A percentile compares a stretch with the other conserved stretches of the same genome.
Conservation (phyloP, 2,329 filamentous ascomycete species). For the Elsinoe ampelina region DNA sequence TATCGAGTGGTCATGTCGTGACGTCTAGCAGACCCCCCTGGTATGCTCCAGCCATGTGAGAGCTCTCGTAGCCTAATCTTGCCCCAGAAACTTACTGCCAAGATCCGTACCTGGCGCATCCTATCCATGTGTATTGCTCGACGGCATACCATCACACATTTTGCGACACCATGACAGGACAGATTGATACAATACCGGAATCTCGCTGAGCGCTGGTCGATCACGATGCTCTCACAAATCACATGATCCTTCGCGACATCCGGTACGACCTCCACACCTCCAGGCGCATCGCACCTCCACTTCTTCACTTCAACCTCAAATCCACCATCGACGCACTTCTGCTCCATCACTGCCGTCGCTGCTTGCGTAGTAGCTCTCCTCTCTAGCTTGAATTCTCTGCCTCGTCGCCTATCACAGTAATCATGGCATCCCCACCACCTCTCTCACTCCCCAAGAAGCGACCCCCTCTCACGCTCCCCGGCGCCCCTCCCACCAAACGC, state of each 20-base stretch:
- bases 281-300: neutral
- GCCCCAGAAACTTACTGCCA: neutral
- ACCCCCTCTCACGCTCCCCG: constrained; percentile 44
- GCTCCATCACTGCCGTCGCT: too few relatives aligned
- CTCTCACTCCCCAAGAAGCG: constrained; percentile 53
- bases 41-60: neutral
- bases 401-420: neutral
- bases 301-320: neutral
- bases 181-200: too few relatives aligned
- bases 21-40: neutral
- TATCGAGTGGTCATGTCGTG: neutral
- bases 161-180: too few relatives aligned
- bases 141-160: too few relatives aligned
- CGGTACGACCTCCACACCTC: neutral
- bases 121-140: neutral
- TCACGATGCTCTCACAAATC: neutral
- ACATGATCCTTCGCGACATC: neutral
- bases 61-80: neutral
- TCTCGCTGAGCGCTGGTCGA: too few relatives aligned
- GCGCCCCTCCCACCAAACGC: constrained; percentile 47
- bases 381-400: neutral
- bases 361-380: too few relatives aligned
- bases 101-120: neutral
- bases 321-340: too few relatives aligned
- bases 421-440: constrained; percentile 15